Evolutionary conservation across 2,329 filamentous ascomycete genomes (phyloP).

Genomic region (Aspergillus sojae): DNA sequence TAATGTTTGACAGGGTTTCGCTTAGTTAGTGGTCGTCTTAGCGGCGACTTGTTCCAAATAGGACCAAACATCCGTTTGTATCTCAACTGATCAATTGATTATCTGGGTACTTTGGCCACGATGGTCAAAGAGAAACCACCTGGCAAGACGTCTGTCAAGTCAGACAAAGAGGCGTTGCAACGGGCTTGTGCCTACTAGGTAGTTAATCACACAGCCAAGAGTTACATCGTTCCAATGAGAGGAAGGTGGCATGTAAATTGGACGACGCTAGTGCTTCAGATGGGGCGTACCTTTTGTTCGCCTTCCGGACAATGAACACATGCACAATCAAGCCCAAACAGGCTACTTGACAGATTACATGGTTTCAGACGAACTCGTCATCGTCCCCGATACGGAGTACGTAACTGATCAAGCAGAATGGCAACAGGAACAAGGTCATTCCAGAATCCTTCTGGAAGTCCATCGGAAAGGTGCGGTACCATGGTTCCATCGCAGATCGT

Average conservation of each 20-base stretch:
- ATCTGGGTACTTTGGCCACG: neutral
- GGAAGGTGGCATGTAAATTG: neutral
- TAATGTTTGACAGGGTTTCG: neutral
- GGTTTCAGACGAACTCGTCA: neutral
- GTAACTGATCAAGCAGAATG: neutral
- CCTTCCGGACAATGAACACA: neutral
- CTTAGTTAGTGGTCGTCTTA: neutral
- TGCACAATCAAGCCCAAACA: slow-evolving; percentile 1
- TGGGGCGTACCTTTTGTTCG: neutral
- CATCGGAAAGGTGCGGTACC: slow-evolving; percentile 5
- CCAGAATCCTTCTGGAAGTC: slow-evolving; percentile 12
- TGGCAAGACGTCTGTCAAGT: neutral
- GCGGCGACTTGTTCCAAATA: neutral
- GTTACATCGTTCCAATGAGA: slow-evolving; percentile 1
- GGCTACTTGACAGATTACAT: neutral
- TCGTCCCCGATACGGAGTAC: neutral
- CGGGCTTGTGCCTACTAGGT: neutral
- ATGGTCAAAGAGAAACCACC: neutral
- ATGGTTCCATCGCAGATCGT: slow-evolving; percentile 11
- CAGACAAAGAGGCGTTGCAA: neutral
- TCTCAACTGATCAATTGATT: neutral
- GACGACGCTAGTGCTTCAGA: slow-evolving; percentile 3
- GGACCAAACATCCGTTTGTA: neutral
- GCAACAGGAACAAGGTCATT: neutral
- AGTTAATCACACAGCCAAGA: neutral